These are phyloP conservation scores for Starmera quercuum DNA, from an alignment of 805 yeast genomes.

Conservation along the genomic window DNA sequence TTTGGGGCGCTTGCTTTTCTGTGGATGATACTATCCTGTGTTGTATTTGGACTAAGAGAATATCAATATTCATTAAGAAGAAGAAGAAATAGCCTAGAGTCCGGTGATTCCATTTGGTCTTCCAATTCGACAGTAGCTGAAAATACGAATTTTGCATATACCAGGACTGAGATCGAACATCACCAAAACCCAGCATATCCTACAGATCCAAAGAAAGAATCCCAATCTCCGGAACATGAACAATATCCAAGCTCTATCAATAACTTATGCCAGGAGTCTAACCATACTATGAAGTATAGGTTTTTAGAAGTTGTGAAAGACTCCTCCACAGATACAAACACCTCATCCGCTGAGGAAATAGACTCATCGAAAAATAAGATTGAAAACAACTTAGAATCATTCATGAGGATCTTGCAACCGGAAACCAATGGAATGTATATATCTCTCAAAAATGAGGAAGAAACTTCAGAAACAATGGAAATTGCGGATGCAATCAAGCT, in stretches of 20 bases:
- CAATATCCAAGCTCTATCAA: too few species aligned
- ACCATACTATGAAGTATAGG: too few species aligned
- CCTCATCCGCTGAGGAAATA: conserved; percentile 1
- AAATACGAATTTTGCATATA: neutral
- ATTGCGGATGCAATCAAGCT: conserved; percentile 4
- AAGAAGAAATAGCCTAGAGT: conserved; percentile 9
- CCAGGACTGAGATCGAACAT: neutral
- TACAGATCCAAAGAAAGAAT: too few species aligned
- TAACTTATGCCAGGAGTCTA: too few species aligned
- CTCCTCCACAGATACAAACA: conserved; percentile 4
- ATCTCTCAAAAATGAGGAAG: conserved; percentile 5
- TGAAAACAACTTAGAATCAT: neutral
- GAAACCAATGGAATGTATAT: conserved; percentile 13
- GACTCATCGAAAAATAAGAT: neutral
- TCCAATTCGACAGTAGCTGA: conserved; percentile 2
- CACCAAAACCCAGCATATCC: conserved; percentile 16
- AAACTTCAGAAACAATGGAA: neutral
- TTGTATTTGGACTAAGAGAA: conserved; percentile 21
- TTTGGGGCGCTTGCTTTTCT: conserved; percentile 15
- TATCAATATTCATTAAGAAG: conserved; percentile 14
- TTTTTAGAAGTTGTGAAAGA: conserved; percentile 7
- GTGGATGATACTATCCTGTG: conserved; percentile 11
- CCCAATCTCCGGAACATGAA: too few species aligned
- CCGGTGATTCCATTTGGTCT: conserved; percentile 16
- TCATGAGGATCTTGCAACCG: conserved; percentile 10